A percentile compares a stretch with the other conserved stretches of the same genome.
Conservation (phyloP, 495 filamentous ascomycete species). For the Daldinia concentrica region DNA sequence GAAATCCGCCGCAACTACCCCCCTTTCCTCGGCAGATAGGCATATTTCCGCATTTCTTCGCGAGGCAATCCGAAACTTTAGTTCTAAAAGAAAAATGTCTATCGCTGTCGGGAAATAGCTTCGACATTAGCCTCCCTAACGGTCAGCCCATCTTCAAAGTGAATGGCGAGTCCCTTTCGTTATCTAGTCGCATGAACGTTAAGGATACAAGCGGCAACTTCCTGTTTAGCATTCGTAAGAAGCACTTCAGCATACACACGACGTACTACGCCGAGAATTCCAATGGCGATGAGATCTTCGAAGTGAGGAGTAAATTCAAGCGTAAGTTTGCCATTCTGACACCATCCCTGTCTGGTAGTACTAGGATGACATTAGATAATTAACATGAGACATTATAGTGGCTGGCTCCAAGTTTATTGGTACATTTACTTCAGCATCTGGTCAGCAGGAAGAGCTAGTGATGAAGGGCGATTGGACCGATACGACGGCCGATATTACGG, state of each 20-base stretch:
- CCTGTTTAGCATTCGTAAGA: slow-evolving; percentile 63
- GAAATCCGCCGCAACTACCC: slow-evolving; percentile 36
- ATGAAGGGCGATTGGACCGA: slow-evolving; percentile 63
- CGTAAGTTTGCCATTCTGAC: slow-evolving; percentile 50
- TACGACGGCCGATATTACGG: slow-evolving; percentile 58
- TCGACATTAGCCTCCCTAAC: slow-evolving; percentile 58
- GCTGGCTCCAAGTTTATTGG: slow-evolving; percentile 57
- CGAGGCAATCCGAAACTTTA: slow-evolving; percentile 57
- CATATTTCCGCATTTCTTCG: slow-evolving; percentile 60
- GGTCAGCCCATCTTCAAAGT: slow-evolving; percentile 62
- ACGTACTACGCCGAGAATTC: slow-evolving; percentile 58
- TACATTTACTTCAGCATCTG: slow-evolving; percentile 55
- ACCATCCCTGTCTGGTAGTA: background rate
- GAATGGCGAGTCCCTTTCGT: slow-evolving; percentile 55
- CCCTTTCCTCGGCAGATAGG: slow-evolving; percentile 53
- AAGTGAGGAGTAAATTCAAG: slow-evolving; percentile 61
- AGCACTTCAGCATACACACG: slow-evolving; percentile 59
- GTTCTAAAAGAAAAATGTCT: slow-evolving; percentile 64
- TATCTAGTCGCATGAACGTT: slow-evolving; percentile 57
- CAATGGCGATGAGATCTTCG: slow-evolving; percentile 54
- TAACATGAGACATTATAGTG: slow-evolving; percentile 45
- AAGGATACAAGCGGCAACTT: slow-evolving; percentile 56
- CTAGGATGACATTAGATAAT: background rate
- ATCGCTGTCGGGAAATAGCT: slow-evolving; percentile 65
- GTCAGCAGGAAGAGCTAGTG: slow-evolving; percentile 46